Conservation (phyloP, 768 basidiomycete genomes). For the Suillus placidus region DNA sequence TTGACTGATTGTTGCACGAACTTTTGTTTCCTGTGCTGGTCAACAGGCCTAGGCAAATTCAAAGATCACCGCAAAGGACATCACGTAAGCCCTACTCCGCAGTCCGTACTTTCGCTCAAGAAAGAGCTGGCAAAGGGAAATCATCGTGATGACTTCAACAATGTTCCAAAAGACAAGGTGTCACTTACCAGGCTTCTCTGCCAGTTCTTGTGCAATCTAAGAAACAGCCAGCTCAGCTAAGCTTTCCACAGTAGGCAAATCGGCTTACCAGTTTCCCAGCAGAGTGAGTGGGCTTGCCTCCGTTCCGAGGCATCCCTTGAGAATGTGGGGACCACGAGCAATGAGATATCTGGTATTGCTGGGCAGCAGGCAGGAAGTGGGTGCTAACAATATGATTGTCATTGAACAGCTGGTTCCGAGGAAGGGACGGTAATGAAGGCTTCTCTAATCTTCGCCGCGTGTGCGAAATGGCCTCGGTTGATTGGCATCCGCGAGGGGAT, state of each 20-base stretch:
- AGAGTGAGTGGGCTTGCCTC: slow-evolving; percentile 21
- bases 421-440: slow-evolving; percentile 23
- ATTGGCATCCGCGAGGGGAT: slow-evolving; percentile 20
- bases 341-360: slow-evolving; percentile 21
- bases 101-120: slow-evolving; percentile 19
- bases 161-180: not conserved
- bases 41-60: not conserved
- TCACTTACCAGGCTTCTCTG: slow-evolving; percentile 30
- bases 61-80: not conserved
- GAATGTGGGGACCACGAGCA: slow-evolving; percentile 22
- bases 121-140: slow-evolving; percentile 26
- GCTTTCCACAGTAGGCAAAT: not conserved
- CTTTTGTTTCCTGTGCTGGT: not conserved
- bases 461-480: slow-evolving; percentile 23
- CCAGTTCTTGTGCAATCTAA: slow-evolving; percentile 33
- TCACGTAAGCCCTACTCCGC: slow-evolving; percentile 5
- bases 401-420: slow-evolving; percentile 23
- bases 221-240: not conserved
- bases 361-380: slow-evolving; percentile 31
- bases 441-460: slow-evolving; percentile 18
- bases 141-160: not conserved
- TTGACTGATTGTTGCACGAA: not conserved
- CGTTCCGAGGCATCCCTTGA: slow-evolving; percentile 14
- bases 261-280: slow-evolving; percentile 30
- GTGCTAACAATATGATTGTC: slow-evolving; percentile 29